A percentile compares a stretch with the other conserved stretches of the same genome.
These are phyloP conservation scores for Thalassiosira allenii DNA, from an alignment of 352 stramenopile genomes.

Conservation along the genomic window DNA sequence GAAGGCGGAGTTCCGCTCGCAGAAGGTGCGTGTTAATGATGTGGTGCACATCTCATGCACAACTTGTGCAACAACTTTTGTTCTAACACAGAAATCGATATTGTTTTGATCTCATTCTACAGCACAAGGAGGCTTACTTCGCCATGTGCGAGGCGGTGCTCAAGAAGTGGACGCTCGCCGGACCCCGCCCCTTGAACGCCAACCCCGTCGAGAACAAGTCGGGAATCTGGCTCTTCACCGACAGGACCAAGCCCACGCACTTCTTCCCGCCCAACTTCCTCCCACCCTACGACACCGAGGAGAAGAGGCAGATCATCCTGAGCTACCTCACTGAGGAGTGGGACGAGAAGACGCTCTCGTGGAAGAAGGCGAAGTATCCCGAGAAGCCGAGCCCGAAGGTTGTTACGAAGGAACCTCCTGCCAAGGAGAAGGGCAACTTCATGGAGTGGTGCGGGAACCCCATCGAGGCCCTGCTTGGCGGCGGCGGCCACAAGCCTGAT, in stretches of 20 bases:
- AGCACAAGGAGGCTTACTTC: conserved; percentile 77
- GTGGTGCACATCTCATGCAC: no score
- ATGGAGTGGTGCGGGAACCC: conserved; percentile 23
- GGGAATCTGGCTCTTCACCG: conserved; percentile 81
- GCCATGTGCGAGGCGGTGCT: conserved; percentile 71
- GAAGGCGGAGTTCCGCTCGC: conserved; percentile 83
- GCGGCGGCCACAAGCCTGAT: background rate
- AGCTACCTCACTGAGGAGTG: conserved; percentile 80
- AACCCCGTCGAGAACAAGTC: conserved; percentile 61
- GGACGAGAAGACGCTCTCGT: conserved; percentile 79
- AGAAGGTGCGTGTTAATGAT: no score
- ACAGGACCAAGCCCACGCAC: conserved; percentile 80
- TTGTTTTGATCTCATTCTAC: conserved; percentile 14
- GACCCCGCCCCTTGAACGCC: conserved; percentile 47
- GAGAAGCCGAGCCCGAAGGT: conserved; percentile 13
- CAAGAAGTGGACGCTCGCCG: conserved; percentile 66
- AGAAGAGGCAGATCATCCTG: conserved; percentile 82
- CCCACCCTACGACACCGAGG: conserved; percentile 80
- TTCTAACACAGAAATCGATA: no score
- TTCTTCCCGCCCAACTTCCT: conserved; percentile 85
- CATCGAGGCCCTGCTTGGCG: conserved; percentile 24
- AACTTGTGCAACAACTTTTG: no score
- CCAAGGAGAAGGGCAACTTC: no score
- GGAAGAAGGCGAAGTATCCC: conserved; percentile 62
- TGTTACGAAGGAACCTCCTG: background rate